phyloP scores from a whole-genome alignment of 129 eudicot genomes.

The Flaveria trinervia region DNA sequence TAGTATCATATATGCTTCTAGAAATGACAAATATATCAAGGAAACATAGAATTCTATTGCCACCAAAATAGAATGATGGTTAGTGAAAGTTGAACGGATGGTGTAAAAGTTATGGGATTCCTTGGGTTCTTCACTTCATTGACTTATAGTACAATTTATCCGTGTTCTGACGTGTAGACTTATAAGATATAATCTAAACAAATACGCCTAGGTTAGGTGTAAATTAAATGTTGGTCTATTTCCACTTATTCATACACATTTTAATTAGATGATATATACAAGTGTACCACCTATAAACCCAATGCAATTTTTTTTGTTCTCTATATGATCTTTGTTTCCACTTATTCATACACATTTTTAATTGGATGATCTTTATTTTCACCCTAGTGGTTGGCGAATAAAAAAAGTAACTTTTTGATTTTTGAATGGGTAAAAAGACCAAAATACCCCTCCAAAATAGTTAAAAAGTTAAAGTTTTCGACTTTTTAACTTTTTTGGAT shows the following conservation, averaged over 20 bases:
- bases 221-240: not conserved
- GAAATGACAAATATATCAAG: not conserved
- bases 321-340: conserved; percentile 3
- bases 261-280: no score
- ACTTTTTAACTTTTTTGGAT: no score
- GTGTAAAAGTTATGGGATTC: not conserved
- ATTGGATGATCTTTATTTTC: not conserved
- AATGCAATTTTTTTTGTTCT: not conserved
- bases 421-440: no score
- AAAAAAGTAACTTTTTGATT: no score
- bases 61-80: not conserved
- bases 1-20: not conserved
- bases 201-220: not conserved
- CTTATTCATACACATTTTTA: no score
- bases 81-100: not conserved
- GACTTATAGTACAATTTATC: not conserved
- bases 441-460: no score
- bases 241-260: not conserved
- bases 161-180: not conserved
- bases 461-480: no score
- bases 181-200: not conserved
- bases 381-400: no score
- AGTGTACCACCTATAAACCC: not conserved
- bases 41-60: conserved; percentile 12
- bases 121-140: not conserved